Evolutionary conservation across 2,329 filamentous ascomycete species (phyloP).

Genomic region (Fulvia fulva): DNA sequence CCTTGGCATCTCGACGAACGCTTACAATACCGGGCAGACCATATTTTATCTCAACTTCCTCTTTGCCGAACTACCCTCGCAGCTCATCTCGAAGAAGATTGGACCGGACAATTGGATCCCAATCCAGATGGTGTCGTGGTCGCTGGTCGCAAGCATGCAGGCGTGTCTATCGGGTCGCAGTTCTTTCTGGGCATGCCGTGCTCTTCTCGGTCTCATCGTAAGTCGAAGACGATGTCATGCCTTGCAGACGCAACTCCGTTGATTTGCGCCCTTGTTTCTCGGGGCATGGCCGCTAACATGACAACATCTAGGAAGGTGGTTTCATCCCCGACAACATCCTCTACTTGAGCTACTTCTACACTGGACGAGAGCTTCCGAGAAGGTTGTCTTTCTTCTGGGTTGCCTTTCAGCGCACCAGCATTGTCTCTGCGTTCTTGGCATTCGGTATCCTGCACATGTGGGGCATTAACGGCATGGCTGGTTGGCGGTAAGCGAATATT

Average conservation of each 20-base stretch:
- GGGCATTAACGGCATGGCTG: conserved; percentile 44
- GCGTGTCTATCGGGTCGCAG: conserved; percentile 32
- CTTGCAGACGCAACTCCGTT: neutral
- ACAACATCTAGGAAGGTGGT: conserved; percentile 34
- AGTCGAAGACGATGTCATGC: no score
- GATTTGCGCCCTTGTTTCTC: neutral
- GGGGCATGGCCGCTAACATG: neutral
- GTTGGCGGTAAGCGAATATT: conserved; percentile 43
- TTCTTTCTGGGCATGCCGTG: conserved; percentile 38
- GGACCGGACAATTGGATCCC: conserved; percentile 47
- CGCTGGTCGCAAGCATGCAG: conserved; percentile 39
- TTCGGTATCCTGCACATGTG: conserved; percentile 49
- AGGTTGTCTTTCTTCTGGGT: conserved; percentile 70
- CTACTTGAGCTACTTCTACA: conserved; percentile 72
- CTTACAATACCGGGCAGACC: conserved; percentile 43
- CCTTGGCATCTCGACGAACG: conserved; percentile 47
- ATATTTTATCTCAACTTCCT: conserved; percentile 83
- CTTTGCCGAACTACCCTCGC: conserved; percentile 36
- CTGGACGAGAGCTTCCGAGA: conserved; percentile 62
- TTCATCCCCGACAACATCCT: conserved; percentile 54
- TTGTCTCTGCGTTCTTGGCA: conserved; percentile 55
- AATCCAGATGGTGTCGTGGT: conserved; percentile 39
- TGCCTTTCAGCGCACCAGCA: conserved; percentile 55
- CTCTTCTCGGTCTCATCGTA: conserved; percentile 38
- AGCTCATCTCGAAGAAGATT: conserved; percentile 42